These are phyloP conservation scores for Aspergillus sclerotioniger DNA, from an alignment of 495 filamentous ascomycete genomes.

Conservation along the genomic window DNA sequence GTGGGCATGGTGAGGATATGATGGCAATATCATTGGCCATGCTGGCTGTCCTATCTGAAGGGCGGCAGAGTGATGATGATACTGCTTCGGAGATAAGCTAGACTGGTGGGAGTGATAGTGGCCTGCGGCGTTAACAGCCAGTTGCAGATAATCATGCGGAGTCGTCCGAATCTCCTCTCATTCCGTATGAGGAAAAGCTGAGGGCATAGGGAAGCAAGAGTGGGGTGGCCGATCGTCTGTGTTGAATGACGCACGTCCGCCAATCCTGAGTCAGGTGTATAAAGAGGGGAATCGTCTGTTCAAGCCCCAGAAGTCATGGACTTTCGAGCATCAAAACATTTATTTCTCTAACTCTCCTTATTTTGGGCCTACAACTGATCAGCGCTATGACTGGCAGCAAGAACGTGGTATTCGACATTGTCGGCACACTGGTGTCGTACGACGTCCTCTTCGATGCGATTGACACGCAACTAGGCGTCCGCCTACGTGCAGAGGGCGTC, in stretches of 20 bases:
- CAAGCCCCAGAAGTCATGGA: too few species aligned
- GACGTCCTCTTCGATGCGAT: constrained; percentile 32
- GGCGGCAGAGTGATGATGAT: not conserved
- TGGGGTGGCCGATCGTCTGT: constrained; percentile 2
- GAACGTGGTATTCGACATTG: constrained; percentile 43
- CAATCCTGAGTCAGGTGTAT: not conserved
- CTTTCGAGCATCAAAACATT: not conserved
- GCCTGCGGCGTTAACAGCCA: not conserved
- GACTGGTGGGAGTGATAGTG: not conserved
- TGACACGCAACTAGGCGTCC: constrained; percentile 28
- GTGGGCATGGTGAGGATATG: not conserved
- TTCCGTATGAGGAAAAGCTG: not conserved
- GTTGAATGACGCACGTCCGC: not conserved
- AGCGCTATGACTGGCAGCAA: constrained; percentile 17
- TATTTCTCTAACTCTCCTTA: not conserved
- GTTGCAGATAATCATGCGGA: not conserved
- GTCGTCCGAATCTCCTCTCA: not conserved
- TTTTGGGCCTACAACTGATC: not conserved
- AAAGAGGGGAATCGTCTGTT: not conserved
- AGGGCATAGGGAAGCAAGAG: not conserved
- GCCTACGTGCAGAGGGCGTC: constrained; percentile 34
- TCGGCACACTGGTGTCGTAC: constrained; percentile 39
- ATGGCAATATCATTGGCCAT: not conserved
- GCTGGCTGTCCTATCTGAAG: not conserved
- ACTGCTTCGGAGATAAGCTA: not conserved